These are phyloP conservation scores for Acorus gramineus DNA, from an alignment of 106 monocot species.

Conservation along the genomic window DNA sequence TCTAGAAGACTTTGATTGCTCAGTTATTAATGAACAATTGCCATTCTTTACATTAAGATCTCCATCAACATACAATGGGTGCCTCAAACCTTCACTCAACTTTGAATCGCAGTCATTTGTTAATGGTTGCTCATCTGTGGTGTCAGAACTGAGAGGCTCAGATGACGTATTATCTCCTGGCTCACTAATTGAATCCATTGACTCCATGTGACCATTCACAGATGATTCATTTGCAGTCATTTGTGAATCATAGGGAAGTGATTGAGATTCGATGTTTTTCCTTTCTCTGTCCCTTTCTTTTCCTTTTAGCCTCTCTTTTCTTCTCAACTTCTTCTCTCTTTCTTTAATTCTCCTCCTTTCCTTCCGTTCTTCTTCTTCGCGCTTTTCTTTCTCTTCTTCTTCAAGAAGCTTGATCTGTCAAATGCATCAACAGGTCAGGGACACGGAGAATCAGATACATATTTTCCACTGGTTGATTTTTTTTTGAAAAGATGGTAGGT, in stretches of 20 bases:
- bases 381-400: conserved; percentile 96
- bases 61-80: conserved; percentile 24
- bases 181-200: conserved; percentile 34
- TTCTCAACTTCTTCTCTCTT: conserved; percentile 76
- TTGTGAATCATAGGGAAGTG: conserved; percentile 2
- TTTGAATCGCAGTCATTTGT: neutral
- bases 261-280: conserved; percentile 29
- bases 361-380: conserved; percentile 87
- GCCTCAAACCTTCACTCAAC: conserved; percentile 11
- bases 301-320: conserved; percentile 81
- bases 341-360: conserved; percentile 82
- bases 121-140: conserved; percentile 19
- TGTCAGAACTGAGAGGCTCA: conserved; percentile 10
- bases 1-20: conserved; percentile 67
- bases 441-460: no score
- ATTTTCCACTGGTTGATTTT: no score
- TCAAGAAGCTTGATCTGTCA: conserved; percentile 85
- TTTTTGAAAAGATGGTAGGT: no score
- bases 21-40: conserved; percentile 33
- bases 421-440: neutral
- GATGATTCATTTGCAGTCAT: conserved; percentile 23
- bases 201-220: conserved; percentile 22
- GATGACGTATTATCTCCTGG: conserved; percentile 17
- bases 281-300: conserved; percentile 62
- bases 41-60: conserved; percentile 16